A percentile compares a stretch with the other conserved stretches of the same genome.
Evolutionary conservation across 177 flowering plant species (phyloP).

Genomic region (Vitis hybrid): DNA sequence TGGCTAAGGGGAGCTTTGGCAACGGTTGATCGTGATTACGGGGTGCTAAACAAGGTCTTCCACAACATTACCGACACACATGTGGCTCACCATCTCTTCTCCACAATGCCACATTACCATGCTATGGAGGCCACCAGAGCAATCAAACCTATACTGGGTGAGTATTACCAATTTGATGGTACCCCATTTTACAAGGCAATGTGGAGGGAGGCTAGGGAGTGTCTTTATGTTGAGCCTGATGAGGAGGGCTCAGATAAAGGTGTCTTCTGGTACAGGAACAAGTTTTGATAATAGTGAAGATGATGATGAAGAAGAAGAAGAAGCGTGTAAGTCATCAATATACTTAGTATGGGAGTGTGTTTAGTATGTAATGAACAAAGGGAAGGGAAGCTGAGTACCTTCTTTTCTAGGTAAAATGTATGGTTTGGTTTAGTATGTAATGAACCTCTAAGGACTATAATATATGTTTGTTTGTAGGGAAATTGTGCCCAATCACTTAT

Average conservation of each 20-base stretch:
- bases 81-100: conserved; percentile 36
- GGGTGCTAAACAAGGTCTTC: conserved; percentile 30
- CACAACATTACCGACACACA: conserved; percentile 37
- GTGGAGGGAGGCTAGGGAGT: conserved; percentile 46
- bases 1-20: conserved; percentile 41
- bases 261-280: conserved; percentile 40
- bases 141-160: conserved; percentile 35
- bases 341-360: neutral
- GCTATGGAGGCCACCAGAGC: conserved; percentile 46
- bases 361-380: neutral
- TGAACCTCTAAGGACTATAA: no score
- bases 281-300: conserved; percentile 13
- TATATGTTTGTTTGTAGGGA: no score
- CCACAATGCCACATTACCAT: conserved; percentile 44
- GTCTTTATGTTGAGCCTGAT: conserved; percentile 37
- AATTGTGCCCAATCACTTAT: no score
- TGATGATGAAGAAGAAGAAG: neutral
- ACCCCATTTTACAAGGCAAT: conserved; percentile 31
- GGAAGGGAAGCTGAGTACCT: no score
- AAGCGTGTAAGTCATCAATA: neutral
- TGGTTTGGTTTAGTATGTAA: no score
- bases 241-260: conserved; percentile 21
- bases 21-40: conserved; percentile 39
- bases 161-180: conserved; percentile 35
- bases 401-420: no score